These are phyloP conservation scores for Meira miltonrushii DNA, from an alignment of 1,284 basidiomycete genomes.

Conservation along the genomic window DNA sequence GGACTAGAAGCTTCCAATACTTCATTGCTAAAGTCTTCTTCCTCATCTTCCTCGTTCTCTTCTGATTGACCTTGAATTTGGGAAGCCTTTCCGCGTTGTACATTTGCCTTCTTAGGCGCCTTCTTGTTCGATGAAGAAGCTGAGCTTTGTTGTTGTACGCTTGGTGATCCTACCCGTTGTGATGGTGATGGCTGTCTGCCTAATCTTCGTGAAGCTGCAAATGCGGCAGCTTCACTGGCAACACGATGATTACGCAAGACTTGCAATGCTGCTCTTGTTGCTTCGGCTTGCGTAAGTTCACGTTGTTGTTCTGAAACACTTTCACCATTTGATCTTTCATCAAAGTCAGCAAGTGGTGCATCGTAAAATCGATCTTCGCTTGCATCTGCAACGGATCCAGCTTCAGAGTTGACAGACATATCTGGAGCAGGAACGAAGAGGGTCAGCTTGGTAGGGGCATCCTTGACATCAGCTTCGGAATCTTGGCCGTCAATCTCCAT, in stretches of 20 bases:
- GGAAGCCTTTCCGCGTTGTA: not conserved
- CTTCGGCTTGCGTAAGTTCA: slow-evolving; percentile 5
- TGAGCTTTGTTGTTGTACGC: not conserved
- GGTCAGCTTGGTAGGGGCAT: slow-evolving; percentile 6
- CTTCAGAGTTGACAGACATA: not conserved
- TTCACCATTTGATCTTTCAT: not conserved
- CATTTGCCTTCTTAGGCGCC: not conserved
- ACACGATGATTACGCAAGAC: slow-evolving; percentile 9
- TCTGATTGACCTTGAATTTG: not conserved
- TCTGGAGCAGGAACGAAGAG: slow-evolving; percentile 11
- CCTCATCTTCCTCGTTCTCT: not conserved
- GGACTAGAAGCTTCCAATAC: not conserved
- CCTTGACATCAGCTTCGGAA: not conserved
- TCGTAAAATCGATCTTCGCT: slow-evolving; percentile 10
- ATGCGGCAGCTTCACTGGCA: not conserved
- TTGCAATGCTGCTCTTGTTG: slow-evolving; percentile 7
- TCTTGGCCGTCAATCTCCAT: not conserved
- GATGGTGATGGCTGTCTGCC: slow-evolving; percentile 5
- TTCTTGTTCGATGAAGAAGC: not conserved
- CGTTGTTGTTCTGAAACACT: not conserved
- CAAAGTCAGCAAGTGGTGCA: slow-evolving; percentile 7
- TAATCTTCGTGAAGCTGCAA: not conserved
- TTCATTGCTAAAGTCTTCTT: slow-evolving; percentile 2
- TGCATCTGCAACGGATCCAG: not conserved
- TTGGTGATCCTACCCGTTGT: not conserved